These are phyloP conservation scores for Colletotrichum lentis DNA, from an alignment of 2,329 filamentous ascomycete genomes.

Conservation along the genomic window DNA sequence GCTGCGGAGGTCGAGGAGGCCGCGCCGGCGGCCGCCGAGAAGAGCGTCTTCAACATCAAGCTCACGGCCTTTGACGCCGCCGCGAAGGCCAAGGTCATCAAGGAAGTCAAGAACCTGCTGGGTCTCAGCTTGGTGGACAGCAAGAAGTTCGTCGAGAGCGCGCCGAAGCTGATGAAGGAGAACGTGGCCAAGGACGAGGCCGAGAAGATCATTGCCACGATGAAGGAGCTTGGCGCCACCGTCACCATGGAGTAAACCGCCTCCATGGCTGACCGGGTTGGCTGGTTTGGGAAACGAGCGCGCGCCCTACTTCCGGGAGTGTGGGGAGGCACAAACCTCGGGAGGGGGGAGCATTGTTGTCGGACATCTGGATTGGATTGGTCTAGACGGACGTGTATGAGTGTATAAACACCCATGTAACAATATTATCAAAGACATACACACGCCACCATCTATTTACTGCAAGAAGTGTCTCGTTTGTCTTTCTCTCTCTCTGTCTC, in stretches of 20 bases:
- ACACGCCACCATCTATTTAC: conserved; percentile 25
- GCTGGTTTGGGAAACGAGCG: conserved; percentile 5
- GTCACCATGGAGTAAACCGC: conserved; percentile 83
- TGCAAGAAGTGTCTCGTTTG: neutral
- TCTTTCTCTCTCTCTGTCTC: no score
- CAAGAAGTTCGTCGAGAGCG: conserved; percentile 99
- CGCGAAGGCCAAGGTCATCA: conserved; percentile 98
- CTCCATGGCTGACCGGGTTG: neutral
- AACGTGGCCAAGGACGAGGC: conserved; percentile 98
- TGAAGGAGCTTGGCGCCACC: conserved; percentile 92
- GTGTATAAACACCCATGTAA: conserved; percentile 48
- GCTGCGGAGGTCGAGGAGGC: conserved; percentile 86
- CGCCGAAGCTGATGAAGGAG: conserved; percentile 99
- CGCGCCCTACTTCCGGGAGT: conserved; percentile 9
- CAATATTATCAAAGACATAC: conserved; percentile 42
- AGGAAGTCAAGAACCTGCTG: conserved; percentile 97
- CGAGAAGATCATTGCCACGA: conserved; percentile 94
- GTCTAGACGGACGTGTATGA: conserved; percentile 39
- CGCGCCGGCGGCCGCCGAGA: conserved; percentile 90
- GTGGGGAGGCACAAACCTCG: conserved; percentile 15
- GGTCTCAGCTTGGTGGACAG: conserved; percentile 96
- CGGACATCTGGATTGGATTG: conserved; percentile 33
- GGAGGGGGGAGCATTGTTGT: conserved; percentile 26
- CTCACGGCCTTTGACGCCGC: conserved; percentile 86
- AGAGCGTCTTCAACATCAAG: conserved; percentile 96